Evolutionary conservation across 2,329 filamentous ascomycete genomes (phyloP).

Genomic region (Microcyclosporella mali): DNA sequence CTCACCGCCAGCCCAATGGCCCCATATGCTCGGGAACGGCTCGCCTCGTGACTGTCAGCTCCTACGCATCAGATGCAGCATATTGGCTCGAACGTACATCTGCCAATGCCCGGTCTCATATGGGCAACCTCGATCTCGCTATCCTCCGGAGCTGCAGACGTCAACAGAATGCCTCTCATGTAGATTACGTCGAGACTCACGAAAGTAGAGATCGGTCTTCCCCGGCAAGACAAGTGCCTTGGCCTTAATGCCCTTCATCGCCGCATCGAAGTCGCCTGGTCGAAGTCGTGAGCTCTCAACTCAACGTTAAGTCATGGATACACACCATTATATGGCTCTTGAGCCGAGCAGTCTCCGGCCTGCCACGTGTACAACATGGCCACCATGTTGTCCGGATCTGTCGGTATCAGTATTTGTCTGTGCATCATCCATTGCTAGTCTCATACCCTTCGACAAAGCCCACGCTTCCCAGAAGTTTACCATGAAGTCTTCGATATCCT

Average conservation of each 20-base stretch:
- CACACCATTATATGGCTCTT: constrained; percentile 57
- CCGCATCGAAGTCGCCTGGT: constrained; percentile 33
- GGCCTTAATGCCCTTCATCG: constrained; percentile 64
- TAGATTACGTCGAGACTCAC: constrained; percentile 35
- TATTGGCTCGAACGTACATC: constrained; percentile 30
- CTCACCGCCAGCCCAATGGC: constrained; percentile 51
- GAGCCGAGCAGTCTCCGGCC: constrained; percentile 61
- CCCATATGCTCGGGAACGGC: constrained; percentile 50
- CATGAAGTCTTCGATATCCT: constrained; percentile 67
- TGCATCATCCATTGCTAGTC: neutral
- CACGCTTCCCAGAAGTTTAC: constrained; percentile 69
- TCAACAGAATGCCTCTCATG: too few relatives aligned
- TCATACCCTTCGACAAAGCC: constrained; percentile 58
- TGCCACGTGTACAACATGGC: constrained; percentile 77
- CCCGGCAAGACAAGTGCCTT: constrained; percentile 64
- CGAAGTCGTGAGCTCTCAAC: constrained; percentile 22
- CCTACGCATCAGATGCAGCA: too few relatives aligned
- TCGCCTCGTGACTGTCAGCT: too few relatives aligned
- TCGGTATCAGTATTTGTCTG: constrained; percentile 1
- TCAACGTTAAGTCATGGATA: neutral
- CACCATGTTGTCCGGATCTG: constrained; percentile 66
- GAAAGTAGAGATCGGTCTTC: constrained; percentile 75
- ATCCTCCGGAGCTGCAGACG: constrained; percentile 58
- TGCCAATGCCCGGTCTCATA: constrained; percentile 55
- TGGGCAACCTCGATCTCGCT: constrained; percentile 64